Base-by-base conservation (phyloP, 2,329 filamentous ascomycete species). In the Pseudogymnoascus sp. region DNA sequence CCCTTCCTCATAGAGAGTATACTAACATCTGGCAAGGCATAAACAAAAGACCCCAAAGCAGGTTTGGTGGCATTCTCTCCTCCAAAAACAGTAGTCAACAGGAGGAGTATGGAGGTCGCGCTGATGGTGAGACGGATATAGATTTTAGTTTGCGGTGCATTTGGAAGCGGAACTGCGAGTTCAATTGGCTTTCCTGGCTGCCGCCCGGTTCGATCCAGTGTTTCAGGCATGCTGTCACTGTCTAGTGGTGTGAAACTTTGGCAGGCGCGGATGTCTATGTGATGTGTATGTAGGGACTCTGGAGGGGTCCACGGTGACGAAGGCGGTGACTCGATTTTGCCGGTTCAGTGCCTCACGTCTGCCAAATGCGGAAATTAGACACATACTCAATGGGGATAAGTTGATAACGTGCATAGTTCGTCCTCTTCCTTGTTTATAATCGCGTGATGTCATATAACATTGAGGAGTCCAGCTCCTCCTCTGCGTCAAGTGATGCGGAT, bases 21-120 rank as follows among this genome's bases (percentile, higher is more conserved):
- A 72, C 79, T 69, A 78, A 96, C 94, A 77, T 96, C 89, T 14
- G 94, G 93, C 73, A 99, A 84, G 2, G 92, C 90, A 73, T 96
- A 97, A 52, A 97, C 90, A 72, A 97, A 93, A 59, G 91, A 96
- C 2, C 94, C 93, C 75, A 97, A 82, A 59, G 82, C 78, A 41
- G 82, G 77, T 6, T 79, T 72, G 7, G 75, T 72, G 11, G 77
- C 77, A n/a, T 75, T 72, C 42, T 84, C 81, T 60, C 83, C 83
- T 62, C 78, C 77, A 25, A 80, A 72, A 3, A 81, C 78, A 0
- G 85, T 87, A 0, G 84, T 84, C 52, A 88, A 75, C 69, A 85
- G 84, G n/a, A 88, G 72, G 61, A 85, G 73, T 62, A 87, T 74
- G 30, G 80, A 82, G 68, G 83, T 86, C 39, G 80, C 75, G 64